These are phyloP conservation scores for Orbilia quercus DNA, from an alignment of 2,329 filamentous ascomycete species.

Conservation along the genomic window DNA sequence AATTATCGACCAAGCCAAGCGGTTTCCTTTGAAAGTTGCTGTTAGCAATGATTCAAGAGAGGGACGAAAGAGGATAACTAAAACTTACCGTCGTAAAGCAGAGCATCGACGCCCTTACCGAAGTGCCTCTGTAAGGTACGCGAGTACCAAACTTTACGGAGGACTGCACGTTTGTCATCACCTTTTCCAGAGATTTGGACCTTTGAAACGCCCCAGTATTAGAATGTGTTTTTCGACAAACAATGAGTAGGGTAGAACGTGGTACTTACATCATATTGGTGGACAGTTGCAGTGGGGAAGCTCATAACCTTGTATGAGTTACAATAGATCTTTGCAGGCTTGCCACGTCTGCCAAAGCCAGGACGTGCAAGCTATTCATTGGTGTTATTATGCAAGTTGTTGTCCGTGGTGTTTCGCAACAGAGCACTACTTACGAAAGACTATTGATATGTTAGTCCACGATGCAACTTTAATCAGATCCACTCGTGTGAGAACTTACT, in stretches of 20 bases:
- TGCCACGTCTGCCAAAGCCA: slow-evolving; percentile 69
- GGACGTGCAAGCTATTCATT: slow-evolving; percentile 65
- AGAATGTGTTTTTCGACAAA: slow-evolving; percentile 7
- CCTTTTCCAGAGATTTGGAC: slow-evolving; percentile 65
- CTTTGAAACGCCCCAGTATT: slow-evolving; percentile 37
- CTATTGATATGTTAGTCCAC: slow-evolving; percentile 35
- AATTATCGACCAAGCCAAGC: slow-evolving; percentile 79
- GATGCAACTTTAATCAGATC: background rate
- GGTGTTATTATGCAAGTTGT: slow-evolving; percentile 58
- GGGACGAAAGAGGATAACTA: background rate
- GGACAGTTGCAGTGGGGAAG: slow-evolving; percentile 73
- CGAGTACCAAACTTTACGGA: slow-evolving; percentile 81
- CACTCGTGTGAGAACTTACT: slow-evolving; percentile 35
- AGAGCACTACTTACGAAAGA: slow-evolving; percentile 31
- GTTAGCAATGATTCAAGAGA: slow-evolving; percentile 74
- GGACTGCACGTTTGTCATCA: slow-evolving; percentile 72
- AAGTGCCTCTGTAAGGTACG: slow-evolving; percentile 70
- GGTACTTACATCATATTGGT: slow-evolving; percentile 83
- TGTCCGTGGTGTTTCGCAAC: background rate
- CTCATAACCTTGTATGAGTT: slow-evolving; percentile 79
- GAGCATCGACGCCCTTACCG: slow-evolving; percentile 62
- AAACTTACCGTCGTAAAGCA: slow-evolving; percentile 59
- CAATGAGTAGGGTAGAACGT: background rate
- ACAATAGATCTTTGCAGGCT: slow-evolving; percentile 65
- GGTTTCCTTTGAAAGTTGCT: slow-evolving; percentile 68